Base-by-base conservation (phyloP, 179 eudicot species). In the Beta macrorhiza region DNA sequence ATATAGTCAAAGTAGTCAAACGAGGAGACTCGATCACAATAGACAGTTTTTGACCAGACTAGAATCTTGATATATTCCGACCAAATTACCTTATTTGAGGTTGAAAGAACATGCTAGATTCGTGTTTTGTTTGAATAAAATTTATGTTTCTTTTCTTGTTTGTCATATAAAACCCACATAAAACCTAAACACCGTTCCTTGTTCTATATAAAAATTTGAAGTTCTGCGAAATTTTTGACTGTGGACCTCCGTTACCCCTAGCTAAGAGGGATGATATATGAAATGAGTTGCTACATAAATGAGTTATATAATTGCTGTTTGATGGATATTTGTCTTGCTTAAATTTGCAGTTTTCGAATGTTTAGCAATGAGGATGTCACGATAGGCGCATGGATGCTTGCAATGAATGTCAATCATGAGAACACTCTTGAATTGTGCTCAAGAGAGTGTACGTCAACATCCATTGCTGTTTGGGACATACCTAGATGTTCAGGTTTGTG, bases 361-460 rank as follows among this genome's bases (percentile, higher is more conserved):
- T 95, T 95, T 78, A 95, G 97, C 89, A 95, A 95, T 83, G 99
- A 93, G 86, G 99, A 95, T 89, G 97, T 93, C 45, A 95, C 97
- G 4, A 92, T 95, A 65, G 98, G 99, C 65, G 90, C 99, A 8
- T 93, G 99, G 99, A 95, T 95, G 98, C 95, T 95, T 75, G 99
- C 99, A n/a, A 95, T 95, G 99, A 95, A 95, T 90, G 99, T 95
- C 76, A 88, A 92, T 76, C 98, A 92, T 13, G 98, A 95, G 89
- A 86, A 93, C 87, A 90, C 86, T 80, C 84, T 80, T 47, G 83
- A 74, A 20, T 89, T 95, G 29, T 95, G 99, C 80, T 82, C 86
- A 62, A 52, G 90, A 76, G 88, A 93, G 84, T 95, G 99, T 82
- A 89, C 93, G 22, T 58, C 93, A 74, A 63, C 93, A 52, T 91